Conservation (phyloP, 1,284 basidiomycete species). For the Pyrrhoderma lamaoense region DNA sequence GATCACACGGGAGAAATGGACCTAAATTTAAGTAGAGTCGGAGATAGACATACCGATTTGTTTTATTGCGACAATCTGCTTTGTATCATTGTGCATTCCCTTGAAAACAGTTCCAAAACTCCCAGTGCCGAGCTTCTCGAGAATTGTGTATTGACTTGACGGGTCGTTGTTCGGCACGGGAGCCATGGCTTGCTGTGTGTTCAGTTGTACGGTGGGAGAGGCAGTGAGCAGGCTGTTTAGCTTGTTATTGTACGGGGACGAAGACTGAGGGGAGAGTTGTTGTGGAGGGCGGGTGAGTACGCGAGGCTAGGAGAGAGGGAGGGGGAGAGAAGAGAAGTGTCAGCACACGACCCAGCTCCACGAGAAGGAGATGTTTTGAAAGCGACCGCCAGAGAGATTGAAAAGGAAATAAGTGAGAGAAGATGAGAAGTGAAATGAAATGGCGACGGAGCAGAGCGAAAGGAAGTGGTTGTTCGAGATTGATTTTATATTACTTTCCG, state of each 20-base stretch:
- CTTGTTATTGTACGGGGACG: not conserved
- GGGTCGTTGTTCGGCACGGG: conserved; percentile 65
- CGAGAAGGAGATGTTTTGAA: not conserved
- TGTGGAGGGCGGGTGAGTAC: conserved; percentile 19
- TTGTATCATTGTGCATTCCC: conserved; percentile 89
- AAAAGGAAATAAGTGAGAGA: too few relatives aligned
- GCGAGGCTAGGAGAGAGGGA: conserved; percentile 14
- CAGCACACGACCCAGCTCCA: not conserved
- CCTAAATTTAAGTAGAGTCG: not conserved
- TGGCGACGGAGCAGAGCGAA: too few relatives aligned
- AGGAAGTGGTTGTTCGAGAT: too few relatives aligned
- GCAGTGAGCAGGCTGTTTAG: not conserved
- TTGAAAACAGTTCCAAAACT: conserved; percentile 97
- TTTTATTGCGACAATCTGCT: conserved; percentile 95
- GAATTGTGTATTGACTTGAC: conserved; percentile 82
- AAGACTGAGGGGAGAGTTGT: conserved; percentile 1
- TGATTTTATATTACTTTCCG: too few relatives aligned
- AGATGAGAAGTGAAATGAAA: too few relatives aligned
- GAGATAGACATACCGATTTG: conserved; percentile 71
- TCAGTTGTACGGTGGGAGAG: not conserved
- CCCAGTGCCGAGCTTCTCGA: conserved; percentile 96
- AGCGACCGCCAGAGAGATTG: too few relatives aligned
- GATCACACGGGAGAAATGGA: not conserved
- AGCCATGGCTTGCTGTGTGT: not conserved
- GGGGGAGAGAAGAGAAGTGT: not conserved